These are phyloP conservation scores for Blastobotrys elegans DNA, from an alignment of 1,139 yeast species.

Conservation along the genomic window DNA sequence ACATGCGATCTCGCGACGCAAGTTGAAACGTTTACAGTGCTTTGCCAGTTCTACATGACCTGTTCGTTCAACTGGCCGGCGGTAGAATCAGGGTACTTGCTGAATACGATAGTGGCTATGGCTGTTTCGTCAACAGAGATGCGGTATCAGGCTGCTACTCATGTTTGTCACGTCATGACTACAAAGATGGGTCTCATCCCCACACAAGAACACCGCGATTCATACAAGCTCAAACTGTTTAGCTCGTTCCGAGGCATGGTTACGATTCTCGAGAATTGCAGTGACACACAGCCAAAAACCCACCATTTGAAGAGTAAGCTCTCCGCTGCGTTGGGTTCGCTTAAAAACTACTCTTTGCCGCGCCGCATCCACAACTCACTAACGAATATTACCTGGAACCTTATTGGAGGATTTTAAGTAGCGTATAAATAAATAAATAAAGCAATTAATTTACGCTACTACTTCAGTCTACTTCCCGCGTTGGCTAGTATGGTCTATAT, in stretches of 20 bases:
- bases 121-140: background rate
- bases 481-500: too few species aligned
- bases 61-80: too few species aligned
- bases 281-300: background rate
- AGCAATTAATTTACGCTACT: too few species aligned
- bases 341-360: too few species aligned
- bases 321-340: background rate
- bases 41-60: background rate
- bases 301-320: background rate
- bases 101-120: background rate
- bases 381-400: too few species aligned
- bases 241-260: background rate
- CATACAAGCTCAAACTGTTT: background rate
- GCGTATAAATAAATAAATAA: too few species aligned
- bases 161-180: background rate
- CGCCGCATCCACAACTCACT: too few species aligned
- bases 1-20: background rate
- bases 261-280: background rate
- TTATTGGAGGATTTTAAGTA: too few species aligned
- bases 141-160: background rate
- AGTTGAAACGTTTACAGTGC: background rate
- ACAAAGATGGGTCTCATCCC: background rate
- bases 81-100: background rate
- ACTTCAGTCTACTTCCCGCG: too few species aligned
- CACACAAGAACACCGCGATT: background rate